Evolutionary conservation across 2,329 filamentous ascomycete species (phyloP), one percentile per base, ranked within the genome.

Genomic region (Delphinella strobiligena): DNA sequence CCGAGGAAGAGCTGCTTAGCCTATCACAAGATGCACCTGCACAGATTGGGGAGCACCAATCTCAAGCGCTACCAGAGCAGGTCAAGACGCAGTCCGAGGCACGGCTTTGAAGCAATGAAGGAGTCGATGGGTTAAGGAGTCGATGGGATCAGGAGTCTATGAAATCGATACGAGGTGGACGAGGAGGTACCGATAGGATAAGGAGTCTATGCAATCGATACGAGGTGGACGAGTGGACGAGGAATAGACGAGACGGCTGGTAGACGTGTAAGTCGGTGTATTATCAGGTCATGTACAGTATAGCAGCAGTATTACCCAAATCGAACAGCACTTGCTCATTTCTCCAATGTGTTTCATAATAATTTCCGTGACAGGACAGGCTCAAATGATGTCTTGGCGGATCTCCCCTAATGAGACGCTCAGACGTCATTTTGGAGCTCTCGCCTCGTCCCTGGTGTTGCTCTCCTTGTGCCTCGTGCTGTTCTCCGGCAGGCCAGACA

Each of bases 231-330:
- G n/a, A n/a, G n/a, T n/a, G n/a, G n/a, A n/a, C n/a, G n/a, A n/a
- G n/a, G n/a, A n/a, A n/a, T n/a, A n/a, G n/a, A n/a, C n/a, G n/a
- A n/a, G n/a, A n/a, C n/a, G n/a, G n/a, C n/a, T n/a, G n/a, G n/a
- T n/a, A n/a, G n/a, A n/a, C n/a, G 17, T n/a, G 5, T 14, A 22
- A 31, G n/a, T 24, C 15, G 36, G 33, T 40, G 33, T 40, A 40
- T 40, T 32, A 40, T 36, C 31, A 40, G 19, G 32, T 34, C 7
- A 15, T 40, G 37, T 40, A 40, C 31, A 40, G 30, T n/a, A 40
- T 30, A 18, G 34, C 17, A 12, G 19, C 3, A 19, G 22, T 7
- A 27, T 27, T 9, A 29, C 19, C 15, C 19, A 39, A 24, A 30
- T 31, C 7, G 22, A 39, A 34, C 34, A 34, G 34, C 34, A 40